Evolutionary conservation across 2,329 filamentous ascomycete genomes (phyloP).

Genomic region (Aspergillus awamori): DNA sequence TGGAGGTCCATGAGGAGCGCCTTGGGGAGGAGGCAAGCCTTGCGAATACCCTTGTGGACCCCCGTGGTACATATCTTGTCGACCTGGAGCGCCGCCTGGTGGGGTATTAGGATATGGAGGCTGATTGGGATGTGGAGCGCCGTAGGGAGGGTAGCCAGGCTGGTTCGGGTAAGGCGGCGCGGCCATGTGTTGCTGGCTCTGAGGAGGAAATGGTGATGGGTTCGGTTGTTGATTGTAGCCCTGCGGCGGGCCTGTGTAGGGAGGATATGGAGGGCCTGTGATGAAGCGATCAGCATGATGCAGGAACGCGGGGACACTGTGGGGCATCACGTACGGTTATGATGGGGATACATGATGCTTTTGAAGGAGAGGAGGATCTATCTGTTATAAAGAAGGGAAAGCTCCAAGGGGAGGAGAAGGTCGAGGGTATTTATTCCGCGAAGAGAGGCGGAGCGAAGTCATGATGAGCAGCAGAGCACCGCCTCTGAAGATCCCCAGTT

Average conservation of each 20-base stretch:
- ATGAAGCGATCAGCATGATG: neutral
- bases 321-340: conserved; percentile 3
- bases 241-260: neutral
- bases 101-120: neutral
- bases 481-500: neutral
- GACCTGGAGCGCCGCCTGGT: neutral
- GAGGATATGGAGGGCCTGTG: conserved; percentile 30
- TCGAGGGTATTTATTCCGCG: neutral
- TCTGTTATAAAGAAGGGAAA: neutral
- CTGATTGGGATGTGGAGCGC: neutral
- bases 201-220: neutral
- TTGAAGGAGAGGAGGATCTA: neutral
- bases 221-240: neutral
- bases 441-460: neutral
- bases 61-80: neutral
- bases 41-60: neutral
- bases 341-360: neutral
- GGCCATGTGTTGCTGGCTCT: neutral
- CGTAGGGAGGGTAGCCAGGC: conserved; percentile 22
- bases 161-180: neutral
- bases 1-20: conserved; percentile 27
- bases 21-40: conserved; percentile 5
- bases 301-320: neutral
- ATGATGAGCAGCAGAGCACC: conserved; percentile 2
- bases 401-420: neutral